These are phyloP conservation scores for Hypsizygus ulmarius DNA, from an alignment of 1,284 basidiomycete species.

Conservation along the genomic window DNA sequence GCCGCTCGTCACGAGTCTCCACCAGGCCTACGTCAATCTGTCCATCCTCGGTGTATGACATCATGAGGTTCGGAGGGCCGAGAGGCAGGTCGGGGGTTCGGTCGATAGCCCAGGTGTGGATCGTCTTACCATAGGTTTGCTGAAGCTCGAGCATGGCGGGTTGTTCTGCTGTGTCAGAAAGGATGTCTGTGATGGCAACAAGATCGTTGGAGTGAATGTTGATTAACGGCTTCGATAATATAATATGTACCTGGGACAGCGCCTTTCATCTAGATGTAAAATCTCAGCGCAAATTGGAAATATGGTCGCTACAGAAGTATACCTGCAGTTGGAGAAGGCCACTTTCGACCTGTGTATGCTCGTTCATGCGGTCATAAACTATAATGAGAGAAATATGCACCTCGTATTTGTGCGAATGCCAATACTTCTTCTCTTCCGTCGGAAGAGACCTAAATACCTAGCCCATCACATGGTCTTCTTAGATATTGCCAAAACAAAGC, in stretches of 20 bases:
- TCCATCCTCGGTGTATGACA: slow-evolving; percentile 19
- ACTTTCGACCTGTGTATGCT: slow-evolving; percentile 24
- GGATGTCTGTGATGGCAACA: background rate
- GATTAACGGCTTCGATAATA: background rate
- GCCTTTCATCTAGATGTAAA: background rate
- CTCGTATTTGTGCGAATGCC: slow-evolving; percentile 50
- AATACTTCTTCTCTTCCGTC: slow-evolving; percentile 46
- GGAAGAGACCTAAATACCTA: slow-evolving; percentile 41
- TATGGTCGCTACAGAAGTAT: background rate
- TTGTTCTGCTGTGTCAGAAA: slow-evolving; percentile 18
- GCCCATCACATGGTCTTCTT: slow-evolving; percentile 4
- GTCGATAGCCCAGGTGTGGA: slow-evolving; percentile 23
- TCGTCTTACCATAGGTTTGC: slow-evolving; percentile 21
- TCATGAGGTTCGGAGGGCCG: slow-evolving; percentile 21
- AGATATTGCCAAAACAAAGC: background rate
- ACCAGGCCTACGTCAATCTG: slow-evolving; percentile 12
- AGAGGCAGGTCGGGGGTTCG: slow-evolving; percentile 17
- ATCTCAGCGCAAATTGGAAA: background rate
- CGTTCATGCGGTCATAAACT: background rate
- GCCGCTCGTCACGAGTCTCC: slow-evolving; percentile 9
- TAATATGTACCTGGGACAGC: background rate
- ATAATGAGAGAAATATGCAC: background rate
- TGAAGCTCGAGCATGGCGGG: slow-evolving; percentile 24
- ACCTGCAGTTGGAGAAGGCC: slow-evolving; percentile 20
- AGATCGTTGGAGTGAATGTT: background rate